Evolutionary conservation across 768 basidiomycete genomes (phyloP).

Genomic region (Leccinum subgranulosum): DNA sequence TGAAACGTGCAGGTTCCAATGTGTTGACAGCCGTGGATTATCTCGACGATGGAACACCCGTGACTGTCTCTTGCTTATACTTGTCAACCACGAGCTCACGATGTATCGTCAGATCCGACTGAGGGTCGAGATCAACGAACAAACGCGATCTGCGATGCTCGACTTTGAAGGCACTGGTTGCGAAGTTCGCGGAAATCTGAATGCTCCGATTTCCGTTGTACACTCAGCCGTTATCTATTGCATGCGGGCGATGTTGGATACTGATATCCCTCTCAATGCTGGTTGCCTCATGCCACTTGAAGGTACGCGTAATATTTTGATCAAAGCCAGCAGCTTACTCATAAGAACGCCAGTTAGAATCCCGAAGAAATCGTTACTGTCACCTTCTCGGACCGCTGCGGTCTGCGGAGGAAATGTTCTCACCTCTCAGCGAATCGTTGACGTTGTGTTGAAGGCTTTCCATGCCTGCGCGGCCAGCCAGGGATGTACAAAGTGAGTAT

Average conservation of each 20-base stretch:
- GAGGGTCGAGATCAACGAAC: slow-evolving; percentile 70
- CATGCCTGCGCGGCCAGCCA: slow-evolving; percentile 89
- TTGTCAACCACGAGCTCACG: slow-evolving; percentile 2
- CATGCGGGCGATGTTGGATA: slow-evolving; percentile 81
- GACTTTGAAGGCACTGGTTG: slow-evolving; percentile 85
- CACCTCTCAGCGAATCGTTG: slow-evolving; percentile 90
- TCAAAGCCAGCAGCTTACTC: neutral
- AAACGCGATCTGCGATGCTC: slow-evolving; percentile 72
- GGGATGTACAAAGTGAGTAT: slow-evolving; percentile 83
- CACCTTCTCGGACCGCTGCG: slow-evolving; percentile 82
- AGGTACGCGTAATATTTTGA: slow-evolving; percentile 41
- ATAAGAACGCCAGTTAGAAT: slow-evolving; percentile 57
- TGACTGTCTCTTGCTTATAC: slow-evolving; percentile 30
- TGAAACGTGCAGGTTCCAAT: slow-evolving; percentile 61
- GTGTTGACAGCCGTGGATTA: slow-evolving; percentile 74
- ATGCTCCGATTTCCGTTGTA: slow-evolving; percentile 81
- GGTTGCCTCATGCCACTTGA: slow-evolving; percentile 88
- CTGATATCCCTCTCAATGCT: slow-evolving; percentile 90
- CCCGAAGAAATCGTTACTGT: slow-evolving; percentile 72
- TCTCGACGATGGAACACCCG: slow-evolving; percentile 85
- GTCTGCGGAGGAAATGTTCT: slow-evolving; percentile 93
- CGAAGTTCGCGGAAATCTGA: slow-evolving; percentile 83
- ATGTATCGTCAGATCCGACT: slow-evolving; percentile 56
- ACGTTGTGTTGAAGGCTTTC: slow-evolving; percentile 92
- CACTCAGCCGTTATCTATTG: slow-evolving; percentile 89